These are phyloP conservation scores for Mycena metata DNA, from an alignment of 768 basidiomycete genomes.

Conservation along the genomic window DNA sequence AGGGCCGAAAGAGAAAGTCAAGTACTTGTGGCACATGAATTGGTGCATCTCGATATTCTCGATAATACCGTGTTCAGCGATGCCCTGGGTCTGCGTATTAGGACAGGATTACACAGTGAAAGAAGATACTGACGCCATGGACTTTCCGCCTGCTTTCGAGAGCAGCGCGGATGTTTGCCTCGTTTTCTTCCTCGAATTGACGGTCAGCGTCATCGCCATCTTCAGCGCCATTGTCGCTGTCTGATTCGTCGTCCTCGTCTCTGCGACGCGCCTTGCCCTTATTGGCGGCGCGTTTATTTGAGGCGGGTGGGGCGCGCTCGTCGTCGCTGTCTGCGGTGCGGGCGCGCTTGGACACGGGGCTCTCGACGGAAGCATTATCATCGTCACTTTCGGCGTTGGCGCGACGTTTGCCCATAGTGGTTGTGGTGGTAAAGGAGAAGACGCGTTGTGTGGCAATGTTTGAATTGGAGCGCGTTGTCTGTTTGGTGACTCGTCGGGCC, in stretches of 20 bases:
- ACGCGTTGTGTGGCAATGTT: constrained; percentile 31
- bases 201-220: constrained; percentile 72
- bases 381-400: constrained; percentile 59
- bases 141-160: constrained; percentile 63
- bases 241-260: constrained; percentile 47
- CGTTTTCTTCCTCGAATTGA: constrained; percentile 73
- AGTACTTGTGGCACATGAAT: constrained; percentile 95
- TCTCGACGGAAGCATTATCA: constrained; percentile 43
- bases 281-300: constrained; percentile 43
- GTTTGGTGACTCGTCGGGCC: too few relatives aligned
- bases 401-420: constrained; percentile 69
- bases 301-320: constrained; percentile 42
- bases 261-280: constrained; percentile 51
- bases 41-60: constrained; percentile 88
- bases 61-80: constrained; percentile 91
- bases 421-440: neutral
- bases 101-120: too few relatives aligned
- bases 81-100: constrained; percentile 59
- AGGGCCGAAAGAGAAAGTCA: constrained; percentile 88
- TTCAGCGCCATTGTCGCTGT: constrained; percentile 49
- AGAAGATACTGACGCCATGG: constrained; percentile 58
- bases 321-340: constrained; percentile 55
- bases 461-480: too few relatives aligned
- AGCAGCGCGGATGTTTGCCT: constrained; percentile 66
- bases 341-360: constrained; percentile 58